Evolutionary conservation across 2,329 filamentous ascomycete species (phyloP), one percentile per base, ranked within the genome.

Genomic region (Xylariales sp.): DNA sequence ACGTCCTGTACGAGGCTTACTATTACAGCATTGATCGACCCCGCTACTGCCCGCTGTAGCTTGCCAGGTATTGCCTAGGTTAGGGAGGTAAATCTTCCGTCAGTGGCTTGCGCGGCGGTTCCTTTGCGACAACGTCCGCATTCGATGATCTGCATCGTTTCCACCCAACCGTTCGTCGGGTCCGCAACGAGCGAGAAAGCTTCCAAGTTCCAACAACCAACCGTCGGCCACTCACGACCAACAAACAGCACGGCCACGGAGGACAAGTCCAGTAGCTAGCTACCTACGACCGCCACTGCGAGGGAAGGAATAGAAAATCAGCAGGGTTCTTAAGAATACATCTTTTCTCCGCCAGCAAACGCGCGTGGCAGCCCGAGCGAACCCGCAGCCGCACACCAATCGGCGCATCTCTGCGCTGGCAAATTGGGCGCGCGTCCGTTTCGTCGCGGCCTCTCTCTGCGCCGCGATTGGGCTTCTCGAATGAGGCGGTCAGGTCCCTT

Each of bases 371-470:
- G 54, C 63, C 62, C 62, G 53, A 41, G 16, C 4, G 9, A 63
- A 23, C 32, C 48, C 45, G n/a, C 41, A 23, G 23, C 23, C 23
- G 45, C 53, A 59, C 63, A 46, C 58, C 63, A 45, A 70, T 64
- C 56, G 53, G 65, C 46, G 62, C 39, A 54, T 62, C 39, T 55
- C 57, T 71, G 69, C 56, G 69, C 48, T 71, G 69, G 67, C 69
- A 71, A 63, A 67, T 67, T 64, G 69, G 63, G 69, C 63, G 58
- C 55, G 46, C 36, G 23, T 14, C 32, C 48, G 18, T 39, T 53
- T n/a, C 53, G 52, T 7, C 46, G 23, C 46, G 53, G 32, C 52
- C 52, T 28, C 16, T 61, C 36, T 34, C 8, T 54, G 41, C 63
- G n/a, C 58, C 58, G 56, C 32, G 48, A 65, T 68, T 64, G 62